These are phyloP conservation scores for grape (Vitis vinifera) DNA, from an alignment of 164 flowering plant genomes.

Conservation along the genomic window ASM3070453v1 NC_081813.1:23097501-23098000, in stretches of 20 bases:
- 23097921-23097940: slow-evolving; percentile 68
- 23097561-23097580: slow-evolving; percentile 55
- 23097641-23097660: no score
- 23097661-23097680: no score
- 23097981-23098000: slow-evolving; percentile 48
- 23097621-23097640: no score
- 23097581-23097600: slow-evolving; percentile 53
- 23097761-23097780: no score
- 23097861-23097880: slow-evolving; percentile 11
- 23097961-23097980: slow-evolving; percentile 45
- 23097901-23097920: slow-evolving; percentile 39
- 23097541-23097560: slow-evolving; percentile 45
- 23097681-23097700: no score
- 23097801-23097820: no score
- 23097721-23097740: no score
- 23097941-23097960: slow-evolving; percentile 41
- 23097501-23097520: slow-evolving; percentile 49
- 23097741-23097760: no score
- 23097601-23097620: slow-evolving; percentile 43
- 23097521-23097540: slow-evolving; percentile 43
- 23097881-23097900: slow-evolving; percentile 19
- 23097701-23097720: no score
- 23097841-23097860: slow-evolving; percentile 1
- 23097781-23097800: no score
- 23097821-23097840: no score